A percentile compares a stretch with the other conserved stretches of the same genome.
phyloP scores from a whole-genome alignment of 2,329 filamentous ascomycete genomes.

The Tolypocladium tundrense region DNA sequence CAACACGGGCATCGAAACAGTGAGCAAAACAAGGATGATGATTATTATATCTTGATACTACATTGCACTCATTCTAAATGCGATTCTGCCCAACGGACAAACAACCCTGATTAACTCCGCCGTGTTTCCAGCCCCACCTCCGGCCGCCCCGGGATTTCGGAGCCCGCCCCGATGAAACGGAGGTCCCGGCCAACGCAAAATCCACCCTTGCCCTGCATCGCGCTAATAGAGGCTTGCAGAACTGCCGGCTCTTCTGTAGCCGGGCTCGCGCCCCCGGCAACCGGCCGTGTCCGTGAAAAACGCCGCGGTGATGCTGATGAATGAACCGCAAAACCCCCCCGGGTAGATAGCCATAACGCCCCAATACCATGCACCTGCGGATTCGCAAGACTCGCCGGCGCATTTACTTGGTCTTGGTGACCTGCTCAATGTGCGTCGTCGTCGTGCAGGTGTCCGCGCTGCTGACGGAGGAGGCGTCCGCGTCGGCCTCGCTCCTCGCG shows the following conservation, averaged over 20 bases:
- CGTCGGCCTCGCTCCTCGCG: background rate
- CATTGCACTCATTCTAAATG: background rate
- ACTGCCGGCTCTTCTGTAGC: background rate
- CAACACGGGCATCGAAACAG: background rate
- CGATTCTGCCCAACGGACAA: background rate
- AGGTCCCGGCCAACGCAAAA: background rate
- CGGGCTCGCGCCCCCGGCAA: background rate
- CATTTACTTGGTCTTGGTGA: background rate
- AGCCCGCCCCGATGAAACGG: background rate
- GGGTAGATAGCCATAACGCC: background rate
- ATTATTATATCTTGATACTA: background rate
- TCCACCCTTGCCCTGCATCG: background rate
- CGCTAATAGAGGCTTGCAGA: background rate
- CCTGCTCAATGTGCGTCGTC: slow-evolving; percentile 2
- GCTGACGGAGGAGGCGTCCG: background rate
- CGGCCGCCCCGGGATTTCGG: background rate
- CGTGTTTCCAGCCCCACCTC: background rate
- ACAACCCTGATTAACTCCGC: background rate
- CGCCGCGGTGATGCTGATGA: background rate
- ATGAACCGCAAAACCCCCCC: background rate
- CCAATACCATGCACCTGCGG: background rate
- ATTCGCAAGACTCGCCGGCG: background rate
- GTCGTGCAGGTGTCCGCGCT: background rate
- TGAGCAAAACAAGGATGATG: background rate
- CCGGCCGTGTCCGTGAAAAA: background rate